These are phyloP conservation scores for Colletotrichum truncatum DNA, from an alignment of 2,329 filamentous ascomycete species.

Conservation along the genomic window DNA sequence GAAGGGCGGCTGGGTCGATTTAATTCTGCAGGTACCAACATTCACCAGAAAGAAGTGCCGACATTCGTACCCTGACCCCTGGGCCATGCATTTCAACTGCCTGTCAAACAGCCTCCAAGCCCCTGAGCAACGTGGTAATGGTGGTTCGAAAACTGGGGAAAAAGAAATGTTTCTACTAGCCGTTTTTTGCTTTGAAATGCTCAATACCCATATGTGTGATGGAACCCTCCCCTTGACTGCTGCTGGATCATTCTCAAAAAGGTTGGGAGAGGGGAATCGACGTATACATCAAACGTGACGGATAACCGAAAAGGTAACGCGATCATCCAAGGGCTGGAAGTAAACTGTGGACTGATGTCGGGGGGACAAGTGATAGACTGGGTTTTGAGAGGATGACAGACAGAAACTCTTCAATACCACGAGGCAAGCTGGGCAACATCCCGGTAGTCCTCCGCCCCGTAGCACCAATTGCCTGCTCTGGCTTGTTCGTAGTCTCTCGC, in stretches of 20 bases:
- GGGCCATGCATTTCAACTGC: not conserved
- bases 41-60: not conserved
- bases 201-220: not conserved
- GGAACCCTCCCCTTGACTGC: not conserved
- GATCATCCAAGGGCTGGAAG: not conserved
- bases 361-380: not conserved
- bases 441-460: not conserved
- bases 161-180: not conserved
- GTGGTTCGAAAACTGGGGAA: constrained; percentile 4
- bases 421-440: not conserved
- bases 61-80: not conserved
- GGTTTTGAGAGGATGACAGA: not conserved
- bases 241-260: not conserved
- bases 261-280: not conserved
- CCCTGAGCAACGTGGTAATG: constrained; percentile 7
- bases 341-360: not conserved
- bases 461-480: not conserved
- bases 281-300: not conserved
- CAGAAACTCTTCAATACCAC: constrained; percentile 5
- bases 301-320: not conserved
- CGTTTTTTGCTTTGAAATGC: not conserved
- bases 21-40: constrained; percentile 12
- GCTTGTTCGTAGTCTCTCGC: not conserved
- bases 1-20: constrained; percentile 2
- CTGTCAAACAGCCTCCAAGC: not conserved